Evolutionary conservation across 139 green algal genomes (phyloP).

Genomic region (Chlamydomonas incerta): DNA sequence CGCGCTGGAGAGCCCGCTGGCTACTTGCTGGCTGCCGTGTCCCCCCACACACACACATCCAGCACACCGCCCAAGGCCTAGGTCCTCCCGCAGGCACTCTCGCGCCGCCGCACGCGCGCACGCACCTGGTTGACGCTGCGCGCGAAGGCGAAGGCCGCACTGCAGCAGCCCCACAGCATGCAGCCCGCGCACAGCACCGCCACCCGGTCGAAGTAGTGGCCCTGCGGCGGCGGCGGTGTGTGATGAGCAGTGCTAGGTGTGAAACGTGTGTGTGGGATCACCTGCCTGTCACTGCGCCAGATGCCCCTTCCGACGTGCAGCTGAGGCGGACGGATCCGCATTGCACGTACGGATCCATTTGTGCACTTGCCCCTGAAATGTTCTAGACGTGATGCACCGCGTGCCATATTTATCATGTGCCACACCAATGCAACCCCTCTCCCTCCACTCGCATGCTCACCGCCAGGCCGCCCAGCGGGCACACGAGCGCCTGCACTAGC

Average conservation of each 20-base stretch:
- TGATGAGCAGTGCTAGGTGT: neutral
- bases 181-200: conserved; percentile 68
- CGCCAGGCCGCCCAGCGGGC: neutral
- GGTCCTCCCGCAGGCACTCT: too few species aligned
- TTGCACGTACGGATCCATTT: too few species aligned
- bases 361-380: too few species aligned
- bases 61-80: too few species aligned
- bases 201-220: conserved; percentile 53
- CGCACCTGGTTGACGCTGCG: conserved; percentile 54
- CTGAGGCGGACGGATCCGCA: too few species aligned
- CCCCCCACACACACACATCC: neutral
- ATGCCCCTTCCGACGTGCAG: too few species aligned
- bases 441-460: neutral
- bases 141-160: conserved; percentile 62
- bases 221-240: neutral
- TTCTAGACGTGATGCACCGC: too few species aligned
- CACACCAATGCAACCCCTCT: neutral
- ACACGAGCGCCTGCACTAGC: neutral
- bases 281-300: too few species aligned
- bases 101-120: too few species aligned
- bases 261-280: neutral
- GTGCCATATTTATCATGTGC: too few species aligned
- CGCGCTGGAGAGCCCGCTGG: neutral
- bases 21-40: neutral
- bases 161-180: conserved; percentile 78